Evolutionary conservation across 2,329 filamentous ascomycete species (phyloP).

Genomic region (Leptosphaerulina australis): DNA sequence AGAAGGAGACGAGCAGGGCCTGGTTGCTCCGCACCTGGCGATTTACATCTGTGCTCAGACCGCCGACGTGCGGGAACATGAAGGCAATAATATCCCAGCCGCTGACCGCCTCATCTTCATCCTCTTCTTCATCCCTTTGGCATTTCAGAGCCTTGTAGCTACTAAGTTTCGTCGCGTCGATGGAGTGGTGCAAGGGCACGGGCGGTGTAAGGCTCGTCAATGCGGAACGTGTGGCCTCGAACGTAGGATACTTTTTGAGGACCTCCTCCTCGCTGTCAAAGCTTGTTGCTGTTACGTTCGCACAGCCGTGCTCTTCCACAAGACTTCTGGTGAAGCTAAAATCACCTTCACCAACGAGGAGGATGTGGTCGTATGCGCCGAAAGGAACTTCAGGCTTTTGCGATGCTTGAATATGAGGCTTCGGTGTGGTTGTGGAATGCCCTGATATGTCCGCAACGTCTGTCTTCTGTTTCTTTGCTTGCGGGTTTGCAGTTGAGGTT

Average conservation of each 20-base stretch:
- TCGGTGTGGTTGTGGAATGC: slow-evolving; percentile 18
- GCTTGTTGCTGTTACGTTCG: slow-evolving; percentile 71
- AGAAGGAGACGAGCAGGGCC: slow-evolving; percentile 41
- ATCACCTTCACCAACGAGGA: slow-evolving; percentile 80
- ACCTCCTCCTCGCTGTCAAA: slow-evolving; percentile 67
- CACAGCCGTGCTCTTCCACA: slow-evolving; percentile 68
- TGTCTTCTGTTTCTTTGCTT: slow-evolving; percentile 20
- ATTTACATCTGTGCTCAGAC: slow-evolving; percentile 90
- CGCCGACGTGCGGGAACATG: slow-evolving; percentile 97
- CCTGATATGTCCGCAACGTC: background rate
- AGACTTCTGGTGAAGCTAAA: slow-evolving; percentile 77
- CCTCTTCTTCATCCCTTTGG: slow-evolving; percentile 26
- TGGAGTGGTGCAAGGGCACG: slow-evolving; percentile 55
- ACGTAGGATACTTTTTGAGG: slow-evolving; percentile 55
- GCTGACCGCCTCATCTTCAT: slow-evolving; percentile 26
- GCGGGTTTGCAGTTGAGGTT: slow-evolving; percentile 14
- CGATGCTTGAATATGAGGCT: slow-evolving; percentile 31
- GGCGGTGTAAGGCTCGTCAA: slow-evolving; percentile 40
- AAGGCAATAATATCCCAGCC: slow-evolving; percentile 82
- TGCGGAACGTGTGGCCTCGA: slow-evolving; percentile 45
- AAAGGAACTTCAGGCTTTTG: slow-evolving; percentile 69
- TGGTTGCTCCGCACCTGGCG: slow-evolving; percentile 86
- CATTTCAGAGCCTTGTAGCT: slow-evolving; percentile 38
- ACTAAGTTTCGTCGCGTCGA: slow-evolving; percentile 68
- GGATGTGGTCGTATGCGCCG: slow-evolving; percentile 67